Base-by-base conservation (phyloP, 2,329 filamentous ascomycete genomes). In the Aspergillus eucalypticola region DNA sequence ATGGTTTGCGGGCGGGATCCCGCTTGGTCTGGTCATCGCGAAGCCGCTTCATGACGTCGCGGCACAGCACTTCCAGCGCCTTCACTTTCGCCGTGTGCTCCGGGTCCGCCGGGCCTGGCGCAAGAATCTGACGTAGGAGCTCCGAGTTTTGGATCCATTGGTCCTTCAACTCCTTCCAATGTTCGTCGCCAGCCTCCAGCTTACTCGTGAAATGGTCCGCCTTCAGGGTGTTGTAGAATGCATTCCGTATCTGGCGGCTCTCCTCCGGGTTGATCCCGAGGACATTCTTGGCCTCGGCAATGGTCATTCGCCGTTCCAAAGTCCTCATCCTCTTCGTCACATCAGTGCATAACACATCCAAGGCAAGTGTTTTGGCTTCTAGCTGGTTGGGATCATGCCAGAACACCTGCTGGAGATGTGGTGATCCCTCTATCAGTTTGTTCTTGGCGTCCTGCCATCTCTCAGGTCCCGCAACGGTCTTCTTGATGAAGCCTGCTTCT, bases 311-410 rank as follows among this genome's bases (percentile, higher is more conserved):
- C 35, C 81, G 83, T 52, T 87, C 84, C 59, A 86, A 72, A 11
- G 79, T 86, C 68, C 91, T 86, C 81, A 93, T 88, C 19, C 89
- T 82, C 76, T 95, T 95, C 1, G 90, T 93, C 29, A 94, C 89
- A 75, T 94, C 90, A 27, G 86, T 89, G 70, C 90, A 92, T 23
- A 96, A 88, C 49, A 92, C 84, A 71, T 96, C 91, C 5, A 96
- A 78, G 0, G 90, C 90, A 49, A 91, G 80, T 39, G 83, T 83
- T 71, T 88, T 90, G 44, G 82, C 79, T 46, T 89, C 86, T 15
- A 84, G 74, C 21, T 87, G 80, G 3, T 83, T 82, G 25, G 84
- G 82, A 46, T 86, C 82, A 6, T 81, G 74, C 77, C 83, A 86
- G 69, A 92, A 86, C 25, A 86, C 79, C 2, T 78, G 76, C 61